These are phyloP conservation scores for Hemisphaericaspora nanyangensis DNA, from an alignment of 805 yeast genomes.

Conservation along the genomic window DNA sequence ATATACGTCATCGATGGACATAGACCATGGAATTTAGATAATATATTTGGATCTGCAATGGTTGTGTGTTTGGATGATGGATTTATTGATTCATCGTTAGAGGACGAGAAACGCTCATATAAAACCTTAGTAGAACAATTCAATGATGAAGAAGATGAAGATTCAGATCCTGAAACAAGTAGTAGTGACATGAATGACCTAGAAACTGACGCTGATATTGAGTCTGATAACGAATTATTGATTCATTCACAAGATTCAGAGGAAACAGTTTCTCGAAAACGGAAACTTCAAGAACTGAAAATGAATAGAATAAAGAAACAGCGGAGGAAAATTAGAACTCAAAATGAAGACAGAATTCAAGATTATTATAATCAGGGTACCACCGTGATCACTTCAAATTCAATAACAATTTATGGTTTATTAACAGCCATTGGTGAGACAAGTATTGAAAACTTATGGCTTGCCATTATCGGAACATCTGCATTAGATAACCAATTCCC, in stretches of 20 bases:
- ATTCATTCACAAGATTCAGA: conserved; percentile 23
- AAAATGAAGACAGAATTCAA: conserved; percentile 57
- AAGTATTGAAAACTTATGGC: conserved; percentile 68
- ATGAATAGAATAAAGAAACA: conserved; percentile 33
- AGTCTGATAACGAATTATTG: conserved; percentile 2
- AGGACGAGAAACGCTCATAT: conserved; percentile 61
- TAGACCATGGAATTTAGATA: conserved; percentile 95
- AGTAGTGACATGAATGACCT: conserved; percentile 27
- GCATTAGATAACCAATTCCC: conserved; percentile 74
- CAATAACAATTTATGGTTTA: conserved; percentile 78
- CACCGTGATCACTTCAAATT: conserved; percentile 65
- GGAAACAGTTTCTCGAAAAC: conserved; percentile 20
- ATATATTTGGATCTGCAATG: conserved; percentile 76
- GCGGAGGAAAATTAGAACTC: conserved; percentile 34
- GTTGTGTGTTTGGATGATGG: conserved; percentile 90
- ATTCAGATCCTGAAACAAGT: conserved; percentile 14
- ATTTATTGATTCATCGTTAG: conserved; percentile 54
- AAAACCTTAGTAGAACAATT: conserved; percentile 37
- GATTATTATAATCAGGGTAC: conserved; percentile 83
- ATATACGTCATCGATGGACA: conserved; percentile 88
- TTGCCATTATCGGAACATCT: conserved; percentile 82
- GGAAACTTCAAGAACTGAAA: conserved; percentile 26
- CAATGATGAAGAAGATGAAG: conserved; percentile 30
- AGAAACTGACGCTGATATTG: conserved; percentile 12
- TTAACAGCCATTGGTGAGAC: conserved; percentile 83